Percentiles rank a stretch among this genome's conserved stretches.
phyloP scores from a whole-genome alignment of 2,329 filamentous ascomycete species.

The Fusarium musae region DNA sequence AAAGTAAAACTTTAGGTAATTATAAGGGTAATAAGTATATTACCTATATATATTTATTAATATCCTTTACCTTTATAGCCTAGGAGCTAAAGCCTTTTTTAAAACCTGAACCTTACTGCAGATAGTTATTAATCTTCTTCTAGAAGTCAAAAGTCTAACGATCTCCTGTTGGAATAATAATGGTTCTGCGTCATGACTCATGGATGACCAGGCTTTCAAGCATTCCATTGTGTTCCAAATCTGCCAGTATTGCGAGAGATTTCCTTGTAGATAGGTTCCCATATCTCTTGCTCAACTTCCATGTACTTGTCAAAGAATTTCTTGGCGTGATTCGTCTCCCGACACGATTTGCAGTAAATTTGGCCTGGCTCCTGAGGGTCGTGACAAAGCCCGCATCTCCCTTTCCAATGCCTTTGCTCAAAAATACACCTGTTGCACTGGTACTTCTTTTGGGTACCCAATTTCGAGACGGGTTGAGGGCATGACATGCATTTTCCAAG shows the following conservation, averaged over 20 bases:
- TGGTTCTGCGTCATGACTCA: not conserved
- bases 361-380: not conserved
- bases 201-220: not conserved
- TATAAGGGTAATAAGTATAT: too few relatives aligned
- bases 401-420: fast-evolving
- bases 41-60: too few relatives aligned
- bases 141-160: not conserved
- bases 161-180: not conserved
- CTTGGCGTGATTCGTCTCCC: fast-evolving
- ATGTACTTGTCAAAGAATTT: not conserved
- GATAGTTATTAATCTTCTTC: not conserved
- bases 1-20: too few relatives aligned
- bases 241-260: not conserved
- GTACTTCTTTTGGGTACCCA: not conserved
- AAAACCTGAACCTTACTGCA: too few relatives aligned
- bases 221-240: too few relatives aligned
- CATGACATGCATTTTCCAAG: not conserved
- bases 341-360: not conserved
- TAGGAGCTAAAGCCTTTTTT: too few relatives aligned
- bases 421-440: not conserved
- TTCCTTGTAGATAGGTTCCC: not conserved
- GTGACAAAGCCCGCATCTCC: not conserved
- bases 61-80: too few relatives aligned
- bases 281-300: not conserved
- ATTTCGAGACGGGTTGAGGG: not conserved